These are phyloP conservation scores for Peniophora sp. DNA, from an alignment of 1,284 basidiomycete genomes.

Conservation along the genomic window DNA sequence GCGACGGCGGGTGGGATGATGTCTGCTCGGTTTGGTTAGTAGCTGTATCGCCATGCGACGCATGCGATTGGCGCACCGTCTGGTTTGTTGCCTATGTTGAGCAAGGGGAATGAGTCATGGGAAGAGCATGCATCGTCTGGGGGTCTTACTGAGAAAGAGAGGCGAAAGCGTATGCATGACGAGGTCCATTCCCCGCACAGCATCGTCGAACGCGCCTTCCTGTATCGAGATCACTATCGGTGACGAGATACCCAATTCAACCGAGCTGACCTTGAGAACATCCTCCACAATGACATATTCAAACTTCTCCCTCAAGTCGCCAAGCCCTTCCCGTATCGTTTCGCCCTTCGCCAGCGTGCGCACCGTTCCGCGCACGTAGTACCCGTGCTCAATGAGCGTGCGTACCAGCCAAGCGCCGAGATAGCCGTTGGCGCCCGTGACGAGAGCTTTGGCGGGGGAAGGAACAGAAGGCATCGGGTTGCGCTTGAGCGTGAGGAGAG, in stretches of 20 bases:
- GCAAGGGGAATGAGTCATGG: too few relatives aligned
- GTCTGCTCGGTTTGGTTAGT: background rate
- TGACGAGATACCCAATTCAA: background rate
- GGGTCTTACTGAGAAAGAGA: conserved; percentile 26
- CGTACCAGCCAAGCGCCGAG: conserved; percentile 32
- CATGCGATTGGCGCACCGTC: conserved; percentile 7
- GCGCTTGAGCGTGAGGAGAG: background rate
- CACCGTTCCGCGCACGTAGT: conserved; percentile 49
- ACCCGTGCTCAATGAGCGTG: conserved; percentile 31
- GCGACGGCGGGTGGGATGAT: background rate
- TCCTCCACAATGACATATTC: conserved; percentile 47
- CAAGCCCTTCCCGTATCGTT: conserved; percentile 40
- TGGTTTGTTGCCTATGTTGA: conserved; percentile 24
- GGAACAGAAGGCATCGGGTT: conserved; percentile 20
- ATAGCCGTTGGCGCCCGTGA: conserved; percentile 35
- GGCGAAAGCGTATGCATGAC: conserved; percentile 38
- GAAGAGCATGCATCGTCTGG: too few relatives aligned
- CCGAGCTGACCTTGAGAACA: conserved; percentile 34
- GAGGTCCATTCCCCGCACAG: conserved; percentile 33
- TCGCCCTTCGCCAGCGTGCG: conserved; percentile 42
- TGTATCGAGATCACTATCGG: background rate
- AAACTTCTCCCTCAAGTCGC: conserved; percentile 34
- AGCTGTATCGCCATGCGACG: background rate
- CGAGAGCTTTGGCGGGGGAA: conserved; percentile 23
- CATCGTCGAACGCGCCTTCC: conserved; percentile 26